phyloP scores from a whole-genome alignment of 1,284 basidiomycete species.

The Heterobasidion parviporum region DNA sequence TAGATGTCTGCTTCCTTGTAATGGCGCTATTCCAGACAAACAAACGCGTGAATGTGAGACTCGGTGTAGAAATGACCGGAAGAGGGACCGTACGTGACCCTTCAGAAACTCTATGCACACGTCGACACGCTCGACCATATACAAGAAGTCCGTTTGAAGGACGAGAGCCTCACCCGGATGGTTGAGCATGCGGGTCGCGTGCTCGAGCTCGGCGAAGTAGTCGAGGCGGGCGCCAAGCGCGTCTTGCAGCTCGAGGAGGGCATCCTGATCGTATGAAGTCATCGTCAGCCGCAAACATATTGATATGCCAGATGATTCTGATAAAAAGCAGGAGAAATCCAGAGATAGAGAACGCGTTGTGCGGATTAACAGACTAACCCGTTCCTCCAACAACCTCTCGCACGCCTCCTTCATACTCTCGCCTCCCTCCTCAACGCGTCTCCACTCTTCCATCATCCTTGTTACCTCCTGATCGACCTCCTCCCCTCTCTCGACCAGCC shows the following conservation, averaged over 20 bases:
- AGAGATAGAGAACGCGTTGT: neutral
- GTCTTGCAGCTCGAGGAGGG: conserved; percentile 69
- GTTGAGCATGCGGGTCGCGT: conserved; percentile 85
- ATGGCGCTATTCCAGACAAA: conserved; percentile 50
- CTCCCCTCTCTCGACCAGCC: conserved; percentile 59
- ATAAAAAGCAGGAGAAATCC: too few species aligned
- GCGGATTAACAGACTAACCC: conserved; percentile 39
- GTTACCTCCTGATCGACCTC: conserved; percentile 68
- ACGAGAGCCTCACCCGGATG: conserved; percentile 88
- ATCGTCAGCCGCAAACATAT: neutral
- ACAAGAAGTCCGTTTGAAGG: conserved; percentile 80
- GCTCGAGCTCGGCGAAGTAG: conserved; percentile 89
- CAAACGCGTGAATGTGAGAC: neutral
- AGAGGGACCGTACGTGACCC: conserved; percentile 56
- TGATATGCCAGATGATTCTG: neutral
- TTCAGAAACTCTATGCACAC: conserved; percentile 86
- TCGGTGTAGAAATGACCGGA: neutral
- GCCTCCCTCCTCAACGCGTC: conserved; percentile 81
- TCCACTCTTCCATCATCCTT: conserved; percentile 76
- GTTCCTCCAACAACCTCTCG: conserved; percentile 79
- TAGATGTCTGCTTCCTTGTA: conserved; percentile 89
- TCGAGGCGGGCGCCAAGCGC: conserved; percentile 71
- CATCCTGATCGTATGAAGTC: conserved; percentile 39
- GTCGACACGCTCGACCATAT: conserved; percentile 90
- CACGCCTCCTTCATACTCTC: conserved; percentile 70